phyloP scores from a whole-genome alignment of 2,329 filamentous ascomycete genomes.

The Alternaria incomplexa region DNA sequence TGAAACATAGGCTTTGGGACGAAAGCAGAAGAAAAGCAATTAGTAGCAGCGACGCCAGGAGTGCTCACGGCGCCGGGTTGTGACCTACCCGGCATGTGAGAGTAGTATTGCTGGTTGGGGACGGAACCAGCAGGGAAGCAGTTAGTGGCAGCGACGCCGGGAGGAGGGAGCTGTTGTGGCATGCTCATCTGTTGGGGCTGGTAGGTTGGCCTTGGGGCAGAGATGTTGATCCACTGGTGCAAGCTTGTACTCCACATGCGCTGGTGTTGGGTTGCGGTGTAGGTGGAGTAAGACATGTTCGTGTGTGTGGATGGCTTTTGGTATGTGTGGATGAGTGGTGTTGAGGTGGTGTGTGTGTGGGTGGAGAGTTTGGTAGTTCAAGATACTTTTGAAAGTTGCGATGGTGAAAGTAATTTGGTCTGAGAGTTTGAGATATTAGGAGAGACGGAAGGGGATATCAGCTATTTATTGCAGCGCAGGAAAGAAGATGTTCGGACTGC shows the following conservation, averaged over 20 bases:
- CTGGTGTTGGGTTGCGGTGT: neutral
- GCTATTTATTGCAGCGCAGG: neutral
- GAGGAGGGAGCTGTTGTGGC: neutral
- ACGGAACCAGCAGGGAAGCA: neutral
- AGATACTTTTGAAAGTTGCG: neutral
- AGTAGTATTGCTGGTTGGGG: neutral
- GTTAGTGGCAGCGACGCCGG: neutral
- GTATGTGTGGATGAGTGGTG: neutral
- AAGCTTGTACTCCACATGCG: neutral
- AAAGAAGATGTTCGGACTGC: neutral
- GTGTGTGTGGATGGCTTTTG: neutral
- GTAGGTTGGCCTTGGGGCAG: neutral
- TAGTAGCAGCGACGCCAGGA: neutral
- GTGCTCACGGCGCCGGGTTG: neutral
- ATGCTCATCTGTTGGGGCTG: neutral
- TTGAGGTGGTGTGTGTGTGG: neutral
- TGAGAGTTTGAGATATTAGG: neutral
- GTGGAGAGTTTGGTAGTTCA: neutral
- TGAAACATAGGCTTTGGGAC: neutral
- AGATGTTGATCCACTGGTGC: neutral
- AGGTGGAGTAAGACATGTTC: neutral
- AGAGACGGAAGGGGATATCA: neutral
- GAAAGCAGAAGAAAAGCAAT: neutral
- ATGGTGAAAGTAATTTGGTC: neutral
- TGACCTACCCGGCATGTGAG: neutral